These are phyloP conservation scores for Microdochium bolleyi DNA, from an alignment of 2,329 filamentous ascomycete genomes.

Conservation along the genomic window DNA sequence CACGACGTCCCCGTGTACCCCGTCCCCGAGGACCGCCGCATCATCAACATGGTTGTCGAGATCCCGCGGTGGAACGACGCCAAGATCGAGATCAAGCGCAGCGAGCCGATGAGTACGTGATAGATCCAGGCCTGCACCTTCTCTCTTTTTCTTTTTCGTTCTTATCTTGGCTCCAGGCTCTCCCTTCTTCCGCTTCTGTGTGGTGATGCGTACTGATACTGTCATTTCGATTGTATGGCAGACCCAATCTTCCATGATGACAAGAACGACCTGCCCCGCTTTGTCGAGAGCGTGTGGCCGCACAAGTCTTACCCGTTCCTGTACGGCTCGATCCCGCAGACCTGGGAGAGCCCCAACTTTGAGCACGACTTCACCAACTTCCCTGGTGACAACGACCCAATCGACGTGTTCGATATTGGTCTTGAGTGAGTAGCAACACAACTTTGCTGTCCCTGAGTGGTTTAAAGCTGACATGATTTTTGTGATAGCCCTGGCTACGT, in stretches of 20 bases:
- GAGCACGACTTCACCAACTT: constrained; percentile 27
- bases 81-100: constrained; percentile 14
- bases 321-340: constrained; percentile 35
- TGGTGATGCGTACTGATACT: too few relatives aligned
- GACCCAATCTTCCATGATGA: constrained; percentile 26
- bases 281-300: constrained; percentile 32
- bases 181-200: too few relatives aligned
- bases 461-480: background rate
- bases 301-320: constrained; percentile 33
- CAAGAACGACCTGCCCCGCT: constrained; percentile 25
- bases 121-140: background rate
- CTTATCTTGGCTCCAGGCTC: too few relatives aligned
- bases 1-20: constrained; percentile 32
- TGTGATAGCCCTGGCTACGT: constrained; percentile 18
- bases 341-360: constrained; percentile 33
- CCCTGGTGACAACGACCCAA: constrained; percentile 31
- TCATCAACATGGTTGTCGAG: constrained; percentile 31
- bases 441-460: background rate
- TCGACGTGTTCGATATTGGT: constrained; percentile 31
- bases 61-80: constrained; percentile 30
- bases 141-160: background rate
- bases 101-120: constrained; percentile 28
- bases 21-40: constrained; percentile 19
- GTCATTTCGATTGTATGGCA: too few relatives aligned
- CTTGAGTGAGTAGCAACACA: constrained; percentile 16